Percentiles rank a stretch among this genome's conserved stretches.
Evolutionary conservation across 2,329 filamentous ascomycete species (phyloP).

Genomic region (Ilyonectria mors-panacis): DNA sequence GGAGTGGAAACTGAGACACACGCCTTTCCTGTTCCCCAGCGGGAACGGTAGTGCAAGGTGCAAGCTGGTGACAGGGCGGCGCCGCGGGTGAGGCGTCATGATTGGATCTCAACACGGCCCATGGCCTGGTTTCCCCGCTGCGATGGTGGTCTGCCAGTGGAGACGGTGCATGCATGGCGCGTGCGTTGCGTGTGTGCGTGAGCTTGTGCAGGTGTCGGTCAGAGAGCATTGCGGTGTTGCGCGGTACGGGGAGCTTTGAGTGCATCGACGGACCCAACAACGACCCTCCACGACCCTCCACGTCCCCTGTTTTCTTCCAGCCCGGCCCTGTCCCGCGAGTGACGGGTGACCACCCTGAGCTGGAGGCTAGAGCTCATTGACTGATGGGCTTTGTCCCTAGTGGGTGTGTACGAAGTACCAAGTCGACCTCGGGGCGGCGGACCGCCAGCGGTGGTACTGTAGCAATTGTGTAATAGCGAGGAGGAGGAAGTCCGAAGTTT

Average conservation of each 20-base stretch:
- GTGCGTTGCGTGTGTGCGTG: background rate
- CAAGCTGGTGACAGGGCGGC: constrained; percentile 1
- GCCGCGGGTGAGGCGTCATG: background rate
- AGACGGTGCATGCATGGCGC: background rate
- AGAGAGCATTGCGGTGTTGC: background rate
- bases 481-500: background rate
- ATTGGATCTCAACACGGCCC: constrained; percentile 8
- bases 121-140: background rate
- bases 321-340: no score
- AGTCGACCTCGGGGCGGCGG: no score
- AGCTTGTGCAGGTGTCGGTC: background rate
- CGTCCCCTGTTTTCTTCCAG: no score
- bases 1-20: background rate
- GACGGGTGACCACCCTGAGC: no score
- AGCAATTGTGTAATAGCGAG: background rate
- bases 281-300: no score
- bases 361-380: no score
- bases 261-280: no score
- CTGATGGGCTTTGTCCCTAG: no score
- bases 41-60: background rate
- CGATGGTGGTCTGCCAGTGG: background rate
- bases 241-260: no score
- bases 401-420: no score
- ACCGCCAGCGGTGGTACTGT: no score
- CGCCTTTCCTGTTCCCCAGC: background rate